These are phyloP conservation scores for Starmerella sp. DNA, from an alignment of 805 yeast species.

Conservation along the genomic window DNA sequence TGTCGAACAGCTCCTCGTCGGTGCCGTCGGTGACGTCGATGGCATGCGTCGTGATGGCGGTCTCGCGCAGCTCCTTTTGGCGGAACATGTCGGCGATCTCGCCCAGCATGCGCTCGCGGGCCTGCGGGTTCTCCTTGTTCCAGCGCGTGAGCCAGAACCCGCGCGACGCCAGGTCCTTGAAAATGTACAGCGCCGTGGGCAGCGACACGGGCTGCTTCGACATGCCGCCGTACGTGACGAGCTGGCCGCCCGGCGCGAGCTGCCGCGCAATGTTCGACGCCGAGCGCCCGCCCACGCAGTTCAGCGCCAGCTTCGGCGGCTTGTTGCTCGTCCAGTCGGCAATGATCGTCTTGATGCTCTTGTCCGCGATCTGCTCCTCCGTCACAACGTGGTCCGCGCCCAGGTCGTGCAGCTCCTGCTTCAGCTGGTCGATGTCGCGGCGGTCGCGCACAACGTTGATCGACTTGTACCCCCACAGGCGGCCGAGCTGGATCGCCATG, in stretches of 20 bases:
- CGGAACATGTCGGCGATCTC: conserved; percentile 49
- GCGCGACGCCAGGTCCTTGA: conserved; percentile 70
- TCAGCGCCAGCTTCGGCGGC: conserved; percentile 67
- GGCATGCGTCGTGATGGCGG: conserved; percentile 35
- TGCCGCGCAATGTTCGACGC: conserved; percentile 75
- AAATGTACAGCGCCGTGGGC: conserved; percentile 81
- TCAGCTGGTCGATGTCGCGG: conserved; percentile 55
- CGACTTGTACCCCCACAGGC: conserved; percentile 66
- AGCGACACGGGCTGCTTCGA: conserved; percentile 87
- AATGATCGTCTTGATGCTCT: conserved; percentile 51
- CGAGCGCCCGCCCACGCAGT: conserved; percentile 88
- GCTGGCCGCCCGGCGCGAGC: conserved; percentile 56
- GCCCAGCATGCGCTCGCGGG: conserved; percentile 44
- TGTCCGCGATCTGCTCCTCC: conserved; percentile 68
- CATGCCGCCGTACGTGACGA: conserved; percentile 96
- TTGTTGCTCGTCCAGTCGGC: conserved; percentile 32
- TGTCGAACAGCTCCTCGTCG: conserved; percentile 34
- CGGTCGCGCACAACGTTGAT: conserved; percentile 82
- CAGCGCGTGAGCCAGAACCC: conserved; percentile 78
- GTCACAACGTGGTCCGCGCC: conserved; percentile 90
- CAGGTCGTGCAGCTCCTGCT: conserved; percentile 41
- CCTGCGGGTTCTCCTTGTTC: conserved; percentile 47
- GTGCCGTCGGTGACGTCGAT: conserved; percentile 28
- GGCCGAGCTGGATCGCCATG: conserved; percentile 79
- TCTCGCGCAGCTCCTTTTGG: conserved; percentile 42